A percentile compares a stretch with the other conserved stretches of the same genome.
phyloP scores from a whole-genome alignment of 1,284 basidiomycete species.

The Sphagnurus paluster region DNA sequence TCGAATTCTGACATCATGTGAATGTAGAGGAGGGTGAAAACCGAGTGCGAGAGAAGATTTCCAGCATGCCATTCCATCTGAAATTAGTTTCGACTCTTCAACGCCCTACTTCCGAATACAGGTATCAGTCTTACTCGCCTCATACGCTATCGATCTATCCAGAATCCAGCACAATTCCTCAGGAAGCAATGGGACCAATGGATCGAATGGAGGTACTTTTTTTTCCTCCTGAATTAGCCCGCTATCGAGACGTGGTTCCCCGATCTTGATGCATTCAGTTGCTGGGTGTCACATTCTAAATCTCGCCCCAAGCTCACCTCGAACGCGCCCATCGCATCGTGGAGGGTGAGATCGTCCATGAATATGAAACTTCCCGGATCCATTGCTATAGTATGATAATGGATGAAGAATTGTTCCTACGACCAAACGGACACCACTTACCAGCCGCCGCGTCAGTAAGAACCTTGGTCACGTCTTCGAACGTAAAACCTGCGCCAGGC shows the following conservation, averaged over 20 bases:
- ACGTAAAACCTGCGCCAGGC: slow-evolving; percentile 39
- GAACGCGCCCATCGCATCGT: slow-evolving; percentile 89
- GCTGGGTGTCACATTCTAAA: neutral
- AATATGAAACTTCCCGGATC: slow-evolving; percentile 65
- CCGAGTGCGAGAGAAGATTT: slow-evolving; percentile 81
- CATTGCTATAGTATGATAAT: slow-evolving; percentile 52
- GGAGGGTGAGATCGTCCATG: slow-evolving; percentile 67
- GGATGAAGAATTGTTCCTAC: slow-evolving; percentile 9
- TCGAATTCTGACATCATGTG: slow-evolving; percentile 67
- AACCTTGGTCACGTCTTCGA: slow-evolving; percentile 58
- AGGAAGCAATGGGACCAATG: slow-evolving; percentile 60
- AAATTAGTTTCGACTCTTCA: slow-evolving; percentile 7
- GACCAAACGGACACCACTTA: slow-evolving; percentile 28
- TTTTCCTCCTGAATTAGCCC: slow-evolving; percentile 61
- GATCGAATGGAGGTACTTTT: slow-evolving; percentile 58
- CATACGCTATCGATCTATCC: slow-evolving; percentile 77
- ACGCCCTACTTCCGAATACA: too few relatives aligned
- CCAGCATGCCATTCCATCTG: slow-evolving; percentile 90
- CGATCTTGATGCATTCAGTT: slow-evolving; percentile 57
- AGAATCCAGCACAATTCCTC: slow-evolving; percentile 87
- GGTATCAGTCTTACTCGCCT: slow-evolving; percentile 60
- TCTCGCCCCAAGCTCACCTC: slow-evolving; percentile 50
- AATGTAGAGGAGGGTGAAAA: slow-evolving; percentile 81
- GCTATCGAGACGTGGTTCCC: slow-evolving; percentile 87
- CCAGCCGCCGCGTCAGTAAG: slow-evolving; percentile 60